Conservation (phyloP, 495 filamentous ascomycete genomes). For the Tuber indicum region DNA sequence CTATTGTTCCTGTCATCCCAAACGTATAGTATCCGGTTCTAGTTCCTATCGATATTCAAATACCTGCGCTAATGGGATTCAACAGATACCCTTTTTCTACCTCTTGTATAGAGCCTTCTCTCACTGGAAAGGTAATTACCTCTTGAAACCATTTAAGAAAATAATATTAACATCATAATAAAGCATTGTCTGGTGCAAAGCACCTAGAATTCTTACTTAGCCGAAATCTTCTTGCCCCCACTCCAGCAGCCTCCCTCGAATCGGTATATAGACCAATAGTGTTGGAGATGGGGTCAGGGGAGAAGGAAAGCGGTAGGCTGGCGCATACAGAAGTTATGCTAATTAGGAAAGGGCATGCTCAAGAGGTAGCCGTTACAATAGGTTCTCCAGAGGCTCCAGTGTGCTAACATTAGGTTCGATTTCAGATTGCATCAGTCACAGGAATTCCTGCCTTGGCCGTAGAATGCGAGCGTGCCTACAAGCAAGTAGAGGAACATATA, state of each 20-base stretch:
- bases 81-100: slow-evolving; percentile 84
- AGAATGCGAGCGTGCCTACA: slow-evolving; percentile 84
- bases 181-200: slow-evolving; percentile 71
- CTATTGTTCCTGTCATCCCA: slow-evolving; percentile 64
- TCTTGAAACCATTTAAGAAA: neutral
- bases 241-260: slow-evolving; percentile 61
- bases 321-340: slow-evolving; percentile 38
- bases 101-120: slow-evolving; percentile 71
- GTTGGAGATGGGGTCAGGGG: slow-evolving; percentile 19
- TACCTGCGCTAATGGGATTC: slow-evolving; percentile 9
- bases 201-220: slow-evolving; percentile 75
- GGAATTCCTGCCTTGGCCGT: slow-evolving; percentile 72
- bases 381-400: slow-evolving; percentile 14
- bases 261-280: slow-evolving; percentile 54
- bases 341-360: slow-evolving; percentile 45
- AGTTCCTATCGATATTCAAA: neutral
- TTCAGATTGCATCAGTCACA: slow-evolving; percentile 59
- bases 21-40: slow-evolving; percentile 16
- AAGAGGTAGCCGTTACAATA: slow-evolving; percentile 27
- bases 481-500: slow-evolving; percentile 71
- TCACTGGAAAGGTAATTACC: slow-evolving; percentile 48
- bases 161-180: neutral
- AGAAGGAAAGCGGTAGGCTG: slow-evolving; percentile 21
- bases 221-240: slow-evolving; percentile 58
- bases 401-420: slow-evolving; percentile 51